phyloP scores from a whole-genome alignment of 139 green algal species.

The Protoeuglena noctilucae region DNA sequence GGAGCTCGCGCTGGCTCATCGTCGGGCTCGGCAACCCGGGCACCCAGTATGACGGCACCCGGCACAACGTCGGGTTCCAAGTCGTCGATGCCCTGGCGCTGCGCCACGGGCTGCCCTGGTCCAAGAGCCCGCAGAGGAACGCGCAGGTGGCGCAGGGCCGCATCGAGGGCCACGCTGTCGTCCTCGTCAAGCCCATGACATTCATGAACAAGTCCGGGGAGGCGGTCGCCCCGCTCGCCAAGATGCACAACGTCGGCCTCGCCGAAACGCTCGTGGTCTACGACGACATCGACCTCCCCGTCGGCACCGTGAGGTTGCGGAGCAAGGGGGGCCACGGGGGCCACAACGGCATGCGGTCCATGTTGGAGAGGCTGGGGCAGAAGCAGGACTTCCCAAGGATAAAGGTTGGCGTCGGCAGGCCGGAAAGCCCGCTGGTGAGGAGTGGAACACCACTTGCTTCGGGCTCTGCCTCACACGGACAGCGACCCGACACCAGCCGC shows the following conservation, averaged over 20 bases:
- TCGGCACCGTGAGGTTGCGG: slow-evolving; percentile 38
- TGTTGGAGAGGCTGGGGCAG: slow-evolving; percentile 52
- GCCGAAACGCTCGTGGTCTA: slow-evolving; percentile 52
- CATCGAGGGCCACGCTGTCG: slow-evolving; percentile 19
- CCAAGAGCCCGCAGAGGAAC: slow-evolving; percentile 41
- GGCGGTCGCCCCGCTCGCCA: slow-evolving; percentile 1
- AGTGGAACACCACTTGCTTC: too few species aligned
- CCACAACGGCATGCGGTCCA: slow-evolving; percentile 84
- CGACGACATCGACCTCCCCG: slow-evolving; percentile 68
- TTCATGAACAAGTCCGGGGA: slow-evolving; percentile 11
- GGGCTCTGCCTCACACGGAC: too few species aligned
- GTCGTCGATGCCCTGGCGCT: slow-evolving; percentile 52
- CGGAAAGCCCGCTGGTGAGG: not conserved
- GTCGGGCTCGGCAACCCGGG: slow-evolving; percentile 67
- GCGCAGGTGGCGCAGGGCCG: slow-evolving; percentile 31
- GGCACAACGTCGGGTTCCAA: slow-evolving; percentile 81
- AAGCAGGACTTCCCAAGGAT: slow-evolving; percentile 54
- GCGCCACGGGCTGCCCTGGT: slow-evolving; percentile 30
- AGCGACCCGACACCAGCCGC: too few species aligned
- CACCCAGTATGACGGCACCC: slow-evolving; percentile 41
- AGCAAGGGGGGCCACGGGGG: slow-evolving; percentile 70
- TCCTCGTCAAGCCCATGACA: slow-evolving; percentile 18
- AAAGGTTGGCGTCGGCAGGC: slow-evolving; percentile 28
- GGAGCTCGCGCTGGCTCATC: slow-evolving; percentile 32
- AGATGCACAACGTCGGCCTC: slow-evolving; percentile 14